Conservation (phyloP, 1,284 basidiomycete genomes). For the Xerocomus minutiporus region DNA sequence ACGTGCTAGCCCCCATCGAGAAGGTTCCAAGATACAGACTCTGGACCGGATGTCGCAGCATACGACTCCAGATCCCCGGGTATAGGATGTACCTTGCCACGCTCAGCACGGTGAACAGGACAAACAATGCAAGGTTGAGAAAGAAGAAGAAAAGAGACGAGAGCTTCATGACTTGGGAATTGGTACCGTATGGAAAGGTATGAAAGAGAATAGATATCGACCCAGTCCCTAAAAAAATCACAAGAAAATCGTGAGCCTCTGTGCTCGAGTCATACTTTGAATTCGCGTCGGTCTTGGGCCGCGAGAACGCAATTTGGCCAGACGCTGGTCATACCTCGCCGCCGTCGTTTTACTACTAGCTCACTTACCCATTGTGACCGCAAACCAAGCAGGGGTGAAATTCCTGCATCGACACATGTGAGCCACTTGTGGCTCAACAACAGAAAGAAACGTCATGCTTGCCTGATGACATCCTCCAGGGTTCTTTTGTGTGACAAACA, state of each 20-base stretch:
- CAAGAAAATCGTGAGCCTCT: conserved; percentile 1
- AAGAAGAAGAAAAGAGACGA: conserved; percentile 57
- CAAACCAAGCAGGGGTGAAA: conserved; percentile 50
- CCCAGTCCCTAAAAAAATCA: conserved; percentile 45
- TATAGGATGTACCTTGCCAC: conserved; percentile 52
- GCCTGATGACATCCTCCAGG: conserved; percentile 21
- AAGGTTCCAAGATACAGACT: conserved; percentile 67
- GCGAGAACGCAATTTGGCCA: not conserved
- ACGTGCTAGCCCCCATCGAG: conserved; percentile 68
- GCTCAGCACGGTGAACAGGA: conserved; percentile 48
- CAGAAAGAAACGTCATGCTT: conserved; percentile 6
- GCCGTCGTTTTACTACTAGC: not conserved
- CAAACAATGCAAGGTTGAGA: conserved; percentile 62
- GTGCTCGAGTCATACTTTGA: not conserved
- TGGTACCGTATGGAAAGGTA: conserved; percentile 49
- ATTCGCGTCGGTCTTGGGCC: not conserved
- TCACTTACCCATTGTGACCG: conserved; percentile 49
- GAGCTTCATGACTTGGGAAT: conserved; percentile 38
- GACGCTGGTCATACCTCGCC: not conserved
- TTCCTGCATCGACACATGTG: conserved; percentile 21
- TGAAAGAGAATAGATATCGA: conserved; percentile 51
- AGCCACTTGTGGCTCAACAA: not conserved
- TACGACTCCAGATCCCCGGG: conserved; percentile 51
- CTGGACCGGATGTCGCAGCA: conserved; percentile 57
- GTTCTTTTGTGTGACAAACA: conserved; percentile 13